Evolutionary conservation across 2,329 filamentous ascomycete species (phyloP).

Genomic region (Monilinia polystroma): DNA sequence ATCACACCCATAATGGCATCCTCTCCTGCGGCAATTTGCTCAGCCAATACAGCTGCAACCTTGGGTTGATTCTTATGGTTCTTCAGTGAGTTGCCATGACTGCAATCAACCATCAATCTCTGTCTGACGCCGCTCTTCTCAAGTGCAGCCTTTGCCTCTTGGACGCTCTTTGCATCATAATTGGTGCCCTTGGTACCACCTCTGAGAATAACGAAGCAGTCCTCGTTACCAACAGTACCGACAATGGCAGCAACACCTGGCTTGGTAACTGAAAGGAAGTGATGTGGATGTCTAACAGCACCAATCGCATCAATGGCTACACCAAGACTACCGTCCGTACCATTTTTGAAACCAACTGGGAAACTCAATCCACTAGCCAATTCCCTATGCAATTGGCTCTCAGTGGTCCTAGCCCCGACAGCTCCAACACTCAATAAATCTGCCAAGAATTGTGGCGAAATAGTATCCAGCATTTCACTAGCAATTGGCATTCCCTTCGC

Average conservation of each 20-base stretch:
- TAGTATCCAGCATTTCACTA: slow-evolving; percentile 97
- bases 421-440: slow-evolving; percentile 90
- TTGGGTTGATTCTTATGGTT: slow-evolving; percentile 97
- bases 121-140: slow-evolving; percentile 70
- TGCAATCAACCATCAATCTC: slow-evolving; percentile 96
- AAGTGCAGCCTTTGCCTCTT: slow-evolving; percentile 77
- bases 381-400: slow-evolving; percentile 93
- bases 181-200: slow-evolving; percentile 93
- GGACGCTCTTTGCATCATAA: slow-evolving; percentile 82
- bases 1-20: slow-evolving; percentile 89
- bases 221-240: slow-evolving; percentile 89
- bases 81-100: slow-evolving; percentile 93
- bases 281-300: slow-evolving; percentile 85
- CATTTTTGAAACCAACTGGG: slow-evolving; percentile 99
- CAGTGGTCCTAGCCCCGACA: slow-evolving; percentile 92
- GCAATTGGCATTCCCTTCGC: slow-evolving; percentile 92
- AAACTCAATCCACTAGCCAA: slow-evolving; percentile 91
- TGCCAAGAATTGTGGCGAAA: slow-evolving; percentile 93
- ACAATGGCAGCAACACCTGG: slow-evolving; percentile 93
- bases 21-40: slow-evolving; percentile 84
- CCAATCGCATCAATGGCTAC: slow-evolving; percentile 96
- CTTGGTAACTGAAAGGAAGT: slow-evolving; percentile 97
- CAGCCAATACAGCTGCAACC: slow-evolving; percentile 77
- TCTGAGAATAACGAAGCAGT: slow-evolving; percentile 94
- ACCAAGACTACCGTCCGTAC: slow-evolving; percentile 84